phyloP scores from a whole-genome alignment of 192 early-diverging fungal species.

The Powellomyces hirtus region DNA sequence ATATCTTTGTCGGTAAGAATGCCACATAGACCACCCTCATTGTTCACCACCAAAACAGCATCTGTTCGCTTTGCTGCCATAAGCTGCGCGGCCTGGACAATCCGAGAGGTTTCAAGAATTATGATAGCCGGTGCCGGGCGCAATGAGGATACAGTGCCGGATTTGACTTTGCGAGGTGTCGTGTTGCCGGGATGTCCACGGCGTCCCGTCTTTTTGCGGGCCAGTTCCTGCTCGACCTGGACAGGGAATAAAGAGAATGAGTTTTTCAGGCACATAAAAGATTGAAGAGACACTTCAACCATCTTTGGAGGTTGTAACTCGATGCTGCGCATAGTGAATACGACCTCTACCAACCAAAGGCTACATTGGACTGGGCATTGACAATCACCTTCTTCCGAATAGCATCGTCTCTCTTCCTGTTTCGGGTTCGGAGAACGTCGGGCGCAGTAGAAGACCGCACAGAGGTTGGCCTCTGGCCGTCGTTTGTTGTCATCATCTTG shows the following conservation, averaged over 20 bases:
- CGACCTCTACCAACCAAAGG: neutral
- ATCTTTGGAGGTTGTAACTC: neutral
- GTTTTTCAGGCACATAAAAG: neutral
- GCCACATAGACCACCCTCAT: slow-evolving; percentile 85
- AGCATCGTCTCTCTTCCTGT: slow-evolving; percentile 44
- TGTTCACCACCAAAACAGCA: slow-evolving; percentile 90
- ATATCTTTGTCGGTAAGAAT: slow-evolving; percentile 99
- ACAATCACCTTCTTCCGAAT: slow-evolving; percentile 43
- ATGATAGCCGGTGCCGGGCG: slow-evolving; percentile 84
- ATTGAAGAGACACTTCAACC: neutral
- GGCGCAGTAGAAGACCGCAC: neutral
- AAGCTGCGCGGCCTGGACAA: slow-evolving; percentile 46
- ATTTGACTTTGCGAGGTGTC: slow-evolving; percentile 34
- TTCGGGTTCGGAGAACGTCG: slow-evolving; percentile 32
- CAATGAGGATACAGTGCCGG: slow-evolving; percentile 88
- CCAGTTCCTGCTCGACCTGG: slow-evolving; percentile 42
- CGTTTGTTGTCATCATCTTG: slow-evolving; percentile 23
- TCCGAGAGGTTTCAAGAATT: slow-evolving; percentile 47
- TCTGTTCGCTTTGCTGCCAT: slow-evolving; percentile 98
- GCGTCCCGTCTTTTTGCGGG: slow-evolving; percentile 28
- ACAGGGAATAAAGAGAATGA: neutral
- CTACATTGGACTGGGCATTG: neutral
- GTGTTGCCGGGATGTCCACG: slow-evolving; percentile 1
- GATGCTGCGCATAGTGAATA: neutral
- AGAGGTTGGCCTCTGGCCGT: neutral